Evolutionary conservation across 331 rosid genomes (phyloP).

Genomic region (Stylosanthes scabra): DNA sequence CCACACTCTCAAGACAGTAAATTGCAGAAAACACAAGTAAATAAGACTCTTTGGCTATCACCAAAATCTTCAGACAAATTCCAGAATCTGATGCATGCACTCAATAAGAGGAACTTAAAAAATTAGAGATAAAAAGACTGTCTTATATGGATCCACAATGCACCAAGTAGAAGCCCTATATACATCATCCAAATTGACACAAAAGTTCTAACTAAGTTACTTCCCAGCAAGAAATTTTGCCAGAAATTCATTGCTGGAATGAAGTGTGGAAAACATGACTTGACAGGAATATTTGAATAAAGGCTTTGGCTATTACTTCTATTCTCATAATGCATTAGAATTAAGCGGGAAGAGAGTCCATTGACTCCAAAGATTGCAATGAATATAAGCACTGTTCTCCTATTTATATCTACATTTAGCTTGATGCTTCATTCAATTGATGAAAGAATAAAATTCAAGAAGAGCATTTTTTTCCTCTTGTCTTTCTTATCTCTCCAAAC

Average conservation of each 20-base stretch:
- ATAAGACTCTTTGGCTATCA: constrained; percentile 2
- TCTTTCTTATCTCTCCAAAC: constrained; percentile 59
- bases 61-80: background rate
- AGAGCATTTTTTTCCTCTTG: constrained; percentile 54
- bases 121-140: constrained; percentile 9
- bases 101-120: constrained; percentile 14
- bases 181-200: constrained; percentile 41
- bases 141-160: constrained; percentile 4
- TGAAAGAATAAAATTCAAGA: constrained; percentile 50
- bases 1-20: background rate
- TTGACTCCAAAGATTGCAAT: too few relatives aligned
- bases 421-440: constrained; percentile 52
- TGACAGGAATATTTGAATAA: too few relatives aligned
- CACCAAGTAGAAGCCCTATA: constrained; percentile 31
- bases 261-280: too few relatives aligned
- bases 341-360: too few relatives aligned
- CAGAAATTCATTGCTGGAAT: too few relatives aligned
- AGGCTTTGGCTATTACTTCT: too few relatives aligned
- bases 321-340: too few relatives aligned
- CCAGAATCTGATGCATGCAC: background rate
- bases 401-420: too few relatives aligned
- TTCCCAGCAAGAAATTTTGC: background rate
- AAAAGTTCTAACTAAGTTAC: background rate
- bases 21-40: background rate
- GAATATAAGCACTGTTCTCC: too few relatives aligned